Conservation (phyloP, 2,329 filamentous ascomycete genomes). For the Paecilomyces variotii region DNA sequence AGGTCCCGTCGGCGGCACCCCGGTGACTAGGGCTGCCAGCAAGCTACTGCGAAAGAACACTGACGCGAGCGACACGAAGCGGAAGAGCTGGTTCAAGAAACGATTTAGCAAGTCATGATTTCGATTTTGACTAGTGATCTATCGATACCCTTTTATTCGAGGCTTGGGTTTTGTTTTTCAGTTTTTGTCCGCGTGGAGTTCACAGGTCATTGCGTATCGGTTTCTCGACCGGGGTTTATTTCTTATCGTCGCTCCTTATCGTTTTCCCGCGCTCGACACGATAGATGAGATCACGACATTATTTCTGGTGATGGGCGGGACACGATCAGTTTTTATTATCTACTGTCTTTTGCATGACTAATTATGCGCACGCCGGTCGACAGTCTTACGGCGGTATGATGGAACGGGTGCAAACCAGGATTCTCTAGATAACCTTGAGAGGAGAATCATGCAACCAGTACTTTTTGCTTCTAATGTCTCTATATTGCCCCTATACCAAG, state of each 20-base stretch:
- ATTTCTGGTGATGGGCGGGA: neutral
- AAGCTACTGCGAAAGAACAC: conserved; percentile 15
- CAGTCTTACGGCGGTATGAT: neutral
- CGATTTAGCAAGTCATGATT: conserved; percentile 54
- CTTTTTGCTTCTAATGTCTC: neutral
- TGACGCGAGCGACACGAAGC: conserved; percentile 51
- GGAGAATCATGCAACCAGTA: neutral
- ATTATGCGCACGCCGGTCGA: neutral
- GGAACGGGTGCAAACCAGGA: neutral
- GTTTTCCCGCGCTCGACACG: neutral
- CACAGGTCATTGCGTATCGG: neutral
- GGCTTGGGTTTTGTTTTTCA: neutral
- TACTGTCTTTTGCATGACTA: neutral
- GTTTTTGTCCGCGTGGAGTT: neutral
- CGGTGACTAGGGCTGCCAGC: neutral
- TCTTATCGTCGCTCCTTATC: neutral
- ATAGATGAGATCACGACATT: neutral
- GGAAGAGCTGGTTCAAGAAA: conserved; percentile 82
- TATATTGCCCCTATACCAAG: neutral
- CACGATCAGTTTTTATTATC: neutral
- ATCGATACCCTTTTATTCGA: neutral
- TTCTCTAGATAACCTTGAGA: neutral
- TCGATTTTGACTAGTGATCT: neutral
- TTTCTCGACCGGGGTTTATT: neutral
- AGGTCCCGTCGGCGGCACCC: conserved; percentile 16